Conservation (phyloP, 768 basidiomycete genomes). For the Amanita rubescens region DNA sequence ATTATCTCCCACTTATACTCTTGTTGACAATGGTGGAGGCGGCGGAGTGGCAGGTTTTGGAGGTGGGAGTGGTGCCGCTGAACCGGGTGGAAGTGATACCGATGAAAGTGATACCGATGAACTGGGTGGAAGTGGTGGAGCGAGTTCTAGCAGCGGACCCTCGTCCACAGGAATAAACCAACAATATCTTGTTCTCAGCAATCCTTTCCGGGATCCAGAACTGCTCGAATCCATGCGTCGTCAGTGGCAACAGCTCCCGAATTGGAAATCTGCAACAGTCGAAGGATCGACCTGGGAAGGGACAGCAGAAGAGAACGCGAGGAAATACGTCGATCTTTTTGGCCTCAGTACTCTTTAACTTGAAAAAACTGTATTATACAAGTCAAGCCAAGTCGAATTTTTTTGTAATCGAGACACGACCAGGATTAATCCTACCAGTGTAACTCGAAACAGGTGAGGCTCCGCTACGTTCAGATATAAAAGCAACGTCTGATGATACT, state of each 20-base stretch:
- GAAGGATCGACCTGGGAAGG: conserved; percentile 15
- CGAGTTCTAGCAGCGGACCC: conserved; percentile 8
- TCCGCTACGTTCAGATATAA: not conserved
- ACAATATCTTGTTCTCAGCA: conserved; percentile 11
- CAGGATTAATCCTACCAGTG: too few species aligned
- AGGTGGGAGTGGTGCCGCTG: too few species aligned
- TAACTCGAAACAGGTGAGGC: conserved; percentile 84
- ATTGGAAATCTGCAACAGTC: conserved; percentile 13
- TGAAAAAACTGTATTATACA: too few species aligned
- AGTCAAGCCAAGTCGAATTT: too few species aligned
- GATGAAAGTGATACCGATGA: conserved; percentile 5
- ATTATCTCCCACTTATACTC: not conserved
- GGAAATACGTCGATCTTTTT: too few species aligned
- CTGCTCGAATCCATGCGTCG: conserved; percentile 12
- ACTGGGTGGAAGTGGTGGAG: conserved; percentile 8
- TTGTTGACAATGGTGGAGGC: conserved; percentile 8
- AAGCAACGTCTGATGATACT: not conserved
- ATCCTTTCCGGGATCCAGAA: conserved; percentile 12
- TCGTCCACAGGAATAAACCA: conserved; percentile 1
- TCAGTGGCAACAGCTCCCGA: conserved; percentile 12
- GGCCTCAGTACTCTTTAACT: too few species aligned
- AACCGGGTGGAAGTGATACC: conserved; percentile 2
- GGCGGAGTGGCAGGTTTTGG: too few species aligned
- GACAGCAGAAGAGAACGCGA: conserved; percentile 13
- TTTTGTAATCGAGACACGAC: too few species aligned